Evolutionary conservation across 352 stramenopile species (phyloP), one percentile per base, ranked within the genome.

Genomic region (Pythium insidiosum): DNA sequence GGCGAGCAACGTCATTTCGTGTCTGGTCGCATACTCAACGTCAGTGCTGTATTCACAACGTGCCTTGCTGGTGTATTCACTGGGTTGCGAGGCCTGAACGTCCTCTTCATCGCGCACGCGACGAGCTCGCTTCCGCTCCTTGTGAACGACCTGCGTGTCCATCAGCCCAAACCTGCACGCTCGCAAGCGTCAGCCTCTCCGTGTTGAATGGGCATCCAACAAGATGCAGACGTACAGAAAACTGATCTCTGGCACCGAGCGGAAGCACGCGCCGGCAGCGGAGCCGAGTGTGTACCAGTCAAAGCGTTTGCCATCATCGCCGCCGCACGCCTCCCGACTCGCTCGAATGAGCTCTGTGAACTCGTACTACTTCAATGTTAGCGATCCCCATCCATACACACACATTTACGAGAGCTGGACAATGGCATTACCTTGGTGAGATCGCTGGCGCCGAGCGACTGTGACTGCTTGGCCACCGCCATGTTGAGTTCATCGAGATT

Each of bases 401-500:
- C n/a, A n/a, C n/a, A n/a, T n/a, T n/a, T n/a, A n/a, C n/a, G n/a
- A n/a, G n/a, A n/a, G n/a, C n/a, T n/a, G n/a, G n/a, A n/a, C n/a
- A n/a, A n/a, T n/a, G n/a, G n/a, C n/a, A n/a, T n/a, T n/a, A n/a
- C n/a, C n/a, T n/a, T 88, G 40, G 74, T 88, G 19, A 88, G 50
- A 44, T 91, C 75, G 42, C 72, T 88, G 0, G 78, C 64, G 13
- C 75, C 69, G 23, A 91, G 53, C 1, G 73, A 63, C 37, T 88
- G 66, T 5, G 68, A 80, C 61, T 91, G 78, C 50, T 88, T 88
- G 24, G 66, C 58, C 10, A 91, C 71, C 0, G 77, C 73, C 26
- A 69, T 66, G 49, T 88, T 91, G 31, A 91, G 70, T 43, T 91
- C 78, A 47, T 91, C 78, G 29, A 91, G 61, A 44, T 91, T 91